Evolutionary conservation across 164 flowering plant genomes (phyloP), one percentile per base, ranked within the genome.

Genomic region (Stephania yunnanensis): DNA sequence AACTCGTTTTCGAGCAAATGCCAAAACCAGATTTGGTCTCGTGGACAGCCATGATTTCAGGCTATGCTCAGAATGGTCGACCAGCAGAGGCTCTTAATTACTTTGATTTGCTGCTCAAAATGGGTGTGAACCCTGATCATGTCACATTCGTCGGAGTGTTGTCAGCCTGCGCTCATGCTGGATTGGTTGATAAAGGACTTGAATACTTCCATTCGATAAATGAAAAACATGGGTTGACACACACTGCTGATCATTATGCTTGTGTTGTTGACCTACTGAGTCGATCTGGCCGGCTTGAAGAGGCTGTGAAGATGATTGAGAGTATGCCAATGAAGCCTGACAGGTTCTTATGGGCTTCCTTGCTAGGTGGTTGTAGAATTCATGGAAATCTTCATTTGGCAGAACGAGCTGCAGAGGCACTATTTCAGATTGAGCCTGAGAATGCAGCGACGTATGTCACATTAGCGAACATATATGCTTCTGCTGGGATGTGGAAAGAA

Each of bases 371-470:
- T 68, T 83, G 83, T 70, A 76, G 78, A 72, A 69, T 69, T 72
- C 79, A 80, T 76, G 81, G 83, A 46, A 78, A 80, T 69, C 53
- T 83, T 67, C 25, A 50, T 69, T 70, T 83, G 48, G 83, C 83
- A 48, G 76, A 78, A 76, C 73, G 77, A 68, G 83, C 85, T 42
- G 81, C 83, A 15, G 81, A 78, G 69, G 81, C 80, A 12, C 74
- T 83, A 30, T 80, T 78, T 58, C 76, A 78, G 69, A 76, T 83
- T 61, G 85, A 83, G 68, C 83, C 83, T 30, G 80, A 80, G 68
- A 82, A 82, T 80, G 78, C 82, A 3, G 85, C 81, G 11, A 82
- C 82, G n/a, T 82, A 78, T 71, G 82, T 82, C 30, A 80, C 85
- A 12, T 48, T 82, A 71, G 85, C 78, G 7, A 82, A 82, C 46